Evolutionary conservation across 768 basidiomycete genomes (phyloP).

Genomic region (Aureoboletus auriporus): DNA sequence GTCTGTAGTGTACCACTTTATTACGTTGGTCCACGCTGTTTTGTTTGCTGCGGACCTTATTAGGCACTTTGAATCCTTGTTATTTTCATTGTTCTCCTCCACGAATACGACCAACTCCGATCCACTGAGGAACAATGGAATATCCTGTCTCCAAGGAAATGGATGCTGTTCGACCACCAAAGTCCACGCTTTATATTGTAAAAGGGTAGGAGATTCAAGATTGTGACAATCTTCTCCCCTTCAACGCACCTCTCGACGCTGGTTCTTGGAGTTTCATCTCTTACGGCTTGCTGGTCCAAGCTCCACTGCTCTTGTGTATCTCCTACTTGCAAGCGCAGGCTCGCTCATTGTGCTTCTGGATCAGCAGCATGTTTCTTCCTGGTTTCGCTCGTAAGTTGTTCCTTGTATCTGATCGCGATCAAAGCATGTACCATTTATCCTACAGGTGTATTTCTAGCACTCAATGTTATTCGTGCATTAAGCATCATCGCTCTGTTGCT

Average conservation of each 20-base stretch:
- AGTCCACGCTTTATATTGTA: background rate
- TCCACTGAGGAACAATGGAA: slow-evolving; percentile 23
- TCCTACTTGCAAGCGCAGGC: slow-evolving; percentile 17
- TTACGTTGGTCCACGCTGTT: background rate
- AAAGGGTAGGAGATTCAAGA: too few species aligned
- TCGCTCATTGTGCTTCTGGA: slow-evolving; percentile 8
- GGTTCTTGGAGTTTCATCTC: background rate
- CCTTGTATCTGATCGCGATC: background rate
- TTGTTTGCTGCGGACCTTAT: slow-evolving; percentile 16
- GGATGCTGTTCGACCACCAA: background rate
- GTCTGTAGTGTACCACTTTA: background rate
- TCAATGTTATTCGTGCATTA: slow-evolving; percentile 72
- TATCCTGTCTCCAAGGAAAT: slow-evolving; percentile 23
- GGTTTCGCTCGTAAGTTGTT: slow-evolving; percentile 26
- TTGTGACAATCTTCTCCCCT: slow-evolving; percentile 1
- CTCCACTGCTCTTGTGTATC: slow-evolving; percentile 3
- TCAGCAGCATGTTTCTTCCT: slow-evolving; percentile 20
- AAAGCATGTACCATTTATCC: background rate
- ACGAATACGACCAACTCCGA: slow-evolving; percentile 2
- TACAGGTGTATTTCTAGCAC: slow-evolving; percentile 59
- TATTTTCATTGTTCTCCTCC: slow-evolving; percentile 18
- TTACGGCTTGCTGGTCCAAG: slow-evolving; percentile 27
- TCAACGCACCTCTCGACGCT: background rate
- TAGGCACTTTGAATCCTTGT: slow-evolving; percentile 8
- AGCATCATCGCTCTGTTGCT: slow-evolving; percentile 78